phyloP scores from a whole-genome alignment of 2,329 filamentous ascomycete species.

The Verticillium zaregamsianum region DNA sequence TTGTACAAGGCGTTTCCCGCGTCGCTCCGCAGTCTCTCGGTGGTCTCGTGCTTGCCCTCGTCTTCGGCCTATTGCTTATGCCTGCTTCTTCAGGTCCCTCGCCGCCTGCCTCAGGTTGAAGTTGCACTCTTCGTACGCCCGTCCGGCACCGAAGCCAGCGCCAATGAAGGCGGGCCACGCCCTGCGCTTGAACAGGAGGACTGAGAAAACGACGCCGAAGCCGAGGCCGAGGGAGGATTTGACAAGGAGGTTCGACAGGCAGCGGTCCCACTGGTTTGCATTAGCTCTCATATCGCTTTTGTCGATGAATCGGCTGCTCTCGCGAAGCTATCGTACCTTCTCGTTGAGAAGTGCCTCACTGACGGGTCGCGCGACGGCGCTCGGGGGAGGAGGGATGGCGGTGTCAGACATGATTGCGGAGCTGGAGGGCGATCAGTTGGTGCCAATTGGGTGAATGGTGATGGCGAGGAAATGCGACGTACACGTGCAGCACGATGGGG shows the following conservation, averaged over 20 bases:
- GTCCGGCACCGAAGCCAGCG: slow-evolving; percentile 89
- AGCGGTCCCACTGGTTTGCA: slow-evolving; percentile 82
- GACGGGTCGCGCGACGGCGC: slow-evolving; percentile 74
- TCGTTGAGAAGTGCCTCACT: slow-evolving; percentile 98
- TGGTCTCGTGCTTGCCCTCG: slow-evolving; percentile 14
- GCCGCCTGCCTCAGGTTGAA: slow-evolving; percentile 63
- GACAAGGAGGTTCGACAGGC: slow-evolving; percentile 95
- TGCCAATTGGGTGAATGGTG: neutral
- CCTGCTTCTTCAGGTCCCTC: slow-evolving; percentile 51
- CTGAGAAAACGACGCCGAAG: slow-evolving; percentile 98
- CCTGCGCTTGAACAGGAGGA: slow-evolving; percentile 95
- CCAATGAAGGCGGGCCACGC: slow-evolving; percentile 97
- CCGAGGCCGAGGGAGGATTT: slow-evolving; percentile 92
- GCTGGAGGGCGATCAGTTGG: slow-evolving; percentile 3
- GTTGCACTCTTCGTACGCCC: slow-evolving; percentile 98
- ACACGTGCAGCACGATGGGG: neutral
- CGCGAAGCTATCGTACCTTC: slow-evolving; percentile 63
- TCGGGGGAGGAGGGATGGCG: slow-evolving; percentile 51
- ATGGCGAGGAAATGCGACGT: neutral
- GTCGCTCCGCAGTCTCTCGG: slow-evolving; percentile 1
- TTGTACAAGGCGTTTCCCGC: slow-evolving; percentile 28
- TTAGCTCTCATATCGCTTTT: neutral
- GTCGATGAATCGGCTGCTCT: neutral
- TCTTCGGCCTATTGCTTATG: slow-evolving; percentile 23
- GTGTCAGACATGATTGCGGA: slow-evolving; percentile 47